phyloP scores from a whole-genome alignment of 768 basidiomycete species.

The Solioccasus polychromus region DNA sequence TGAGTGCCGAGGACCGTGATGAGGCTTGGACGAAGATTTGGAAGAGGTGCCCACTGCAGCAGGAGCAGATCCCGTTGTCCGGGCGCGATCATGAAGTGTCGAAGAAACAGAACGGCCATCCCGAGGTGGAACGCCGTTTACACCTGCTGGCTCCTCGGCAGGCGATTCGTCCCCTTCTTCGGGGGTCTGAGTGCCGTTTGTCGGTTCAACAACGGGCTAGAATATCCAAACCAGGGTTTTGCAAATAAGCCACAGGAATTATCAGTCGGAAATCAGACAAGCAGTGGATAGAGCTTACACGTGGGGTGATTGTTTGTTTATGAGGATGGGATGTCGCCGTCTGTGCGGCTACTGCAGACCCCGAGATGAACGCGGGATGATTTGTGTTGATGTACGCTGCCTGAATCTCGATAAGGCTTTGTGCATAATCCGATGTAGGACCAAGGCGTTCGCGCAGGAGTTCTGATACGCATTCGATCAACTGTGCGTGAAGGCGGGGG shows the following conservation, averaged over 20 bases:
- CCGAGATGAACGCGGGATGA: conserved; percentile 90
- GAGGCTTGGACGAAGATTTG: conserved; percentile 28
- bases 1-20: conserved; percentile 35
- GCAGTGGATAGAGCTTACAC: conserved; percentile 42
- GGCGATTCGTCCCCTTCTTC: conserved; percentile 68
- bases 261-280: conserved; percentile 13
- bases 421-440: conserved; percentile 95
- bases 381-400: conserved; percentile 99
- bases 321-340: conserved; percentile 41
- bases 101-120: conserved; percentile 73
- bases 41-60: conserved; percentile 20
- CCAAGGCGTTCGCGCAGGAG: conserved; percentile 92
- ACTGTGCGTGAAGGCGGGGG: conserved; percentile 86
- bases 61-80: conserved; percentile 40
- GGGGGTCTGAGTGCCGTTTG: conserved; percentile 47
- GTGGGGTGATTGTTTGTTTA: conserved; percentile 43
- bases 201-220: conserved; percentile 61
- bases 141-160: conserved; percentile 51
- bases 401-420: conserved; percentile 94
- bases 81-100: conserved; percentile 71
- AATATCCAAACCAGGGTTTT: background rate
- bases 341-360: conserved; percentile 63
- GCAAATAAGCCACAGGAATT: conserved; percentile 13
- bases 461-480: conserved; percentile 97
- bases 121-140: conserved; percentile 53